Evolutionary conservation across 169 alveolate species (phyloP).

Genomic region (Cryptosporidium ubiquitum): DNA sequence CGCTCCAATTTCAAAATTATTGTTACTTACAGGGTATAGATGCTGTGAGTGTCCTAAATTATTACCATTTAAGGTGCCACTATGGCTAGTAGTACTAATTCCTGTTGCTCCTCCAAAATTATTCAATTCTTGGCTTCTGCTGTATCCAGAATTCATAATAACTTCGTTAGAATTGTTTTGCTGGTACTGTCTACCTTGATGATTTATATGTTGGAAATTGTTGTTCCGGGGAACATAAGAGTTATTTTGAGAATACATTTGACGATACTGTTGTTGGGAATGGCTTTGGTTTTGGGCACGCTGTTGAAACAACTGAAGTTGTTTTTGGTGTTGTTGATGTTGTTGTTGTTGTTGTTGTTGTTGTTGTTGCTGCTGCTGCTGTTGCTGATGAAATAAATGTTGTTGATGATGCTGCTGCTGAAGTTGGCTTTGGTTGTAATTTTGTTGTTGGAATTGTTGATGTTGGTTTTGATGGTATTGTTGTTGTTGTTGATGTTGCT

Average conservation of each 20-base stretch:
- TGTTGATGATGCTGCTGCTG: conserved; percentile 40
- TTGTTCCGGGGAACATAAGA: not conserved
- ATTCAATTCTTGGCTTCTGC: not conserved
- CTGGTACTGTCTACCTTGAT: not conserved
- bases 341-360: conserved; percentile 23
- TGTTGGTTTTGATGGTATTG: conserved; percentile 8
- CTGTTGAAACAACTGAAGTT: conserved; percentile 72
- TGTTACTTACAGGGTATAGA: not conserved
- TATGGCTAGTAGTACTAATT: no score
- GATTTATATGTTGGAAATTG: not conserved
- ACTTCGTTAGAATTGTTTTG: not conserved
- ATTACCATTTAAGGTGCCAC: no score
- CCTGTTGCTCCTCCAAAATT: not conserved
- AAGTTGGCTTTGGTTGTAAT: conserved; percentile 46
- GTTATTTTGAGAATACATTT: not conserved
- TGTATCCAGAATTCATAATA: not conserved
- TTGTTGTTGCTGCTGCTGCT: conserved; percentile 9
- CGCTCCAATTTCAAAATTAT: not conserved
- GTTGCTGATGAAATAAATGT: conserved; percentile 34
- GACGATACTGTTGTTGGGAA: conserved; percentile 9
- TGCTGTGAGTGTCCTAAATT: not conserved
- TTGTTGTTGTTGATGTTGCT: conserved; percentile 59
- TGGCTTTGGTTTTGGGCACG: conserved; percentile 62
- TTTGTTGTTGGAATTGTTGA: conserved; percentile 55
- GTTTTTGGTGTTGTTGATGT: conserved; percentile 42